These are phyloP conservation scores for Rosa rugosa DNA, from an alignment of 306 rosid genomes.

Conservation along the genomic window DNA sequence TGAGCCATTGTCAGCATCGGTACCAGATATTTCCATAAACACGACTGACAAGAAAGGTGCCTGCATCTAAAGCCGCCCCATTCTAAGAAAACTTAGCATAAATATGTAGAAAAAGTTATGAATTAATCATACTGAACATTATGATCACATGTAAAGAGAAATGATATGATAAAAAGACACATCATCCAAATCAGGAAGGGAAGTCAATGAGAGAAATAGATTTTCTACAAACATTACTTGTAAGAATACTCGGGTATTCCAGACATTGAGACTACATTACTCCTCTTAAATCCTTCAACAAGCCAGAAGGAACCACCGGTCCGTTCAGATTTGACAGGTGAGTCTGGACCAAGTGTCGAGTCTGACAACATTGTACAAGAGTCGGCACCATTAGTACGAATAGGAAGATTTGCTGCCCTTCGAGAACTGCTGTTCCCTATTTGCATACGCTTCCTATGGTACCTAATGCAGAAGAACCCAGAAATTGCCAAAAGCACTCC, in stretches of 20 bases:
- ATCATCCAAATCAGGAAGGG: conserved; percentile 19
- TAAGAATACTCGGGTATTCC: conserved; percentile 93
- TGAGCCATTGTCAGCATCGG: not conserved
- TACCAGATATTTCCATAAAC: not conserved
- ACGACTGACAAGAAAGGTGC: conserved; percentile 1
- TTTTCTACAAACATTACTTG: conserved; percentile 56
- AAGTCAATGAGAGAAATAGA: conserved; percentile 8
- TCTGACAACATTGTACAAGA: conserved; percentile 74
- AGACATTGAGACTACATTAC: conserved; percentile 72
- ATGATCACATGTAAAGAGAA: not conserved
- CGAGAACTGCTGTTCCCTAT: conserved; percentile 97
- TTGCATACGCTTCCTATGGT: conserved; percentile 79
- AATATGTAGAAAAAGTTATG: not conserved
- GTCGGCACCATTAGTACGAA: conserved; percentile 87
- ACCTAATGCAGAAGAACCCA: conserved; percentile 73
- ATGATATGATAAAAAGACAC: not conserved
- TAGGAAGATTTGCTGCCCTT: conserved; percentile 81
- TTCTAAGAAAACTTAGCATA: not conserved
- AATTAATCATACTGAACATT: not conserved
- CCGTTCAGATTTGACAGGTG: conserved; percentile 78
- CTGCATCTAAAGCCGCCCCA: not conserved
- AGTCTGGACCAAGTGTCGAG: conserved; percentile 92
- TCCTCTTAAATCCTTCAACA: conserved; percentile 86
- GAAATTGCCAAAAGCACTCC: conserved; percentile 83
- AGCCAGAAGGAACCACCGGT: conserved; percentile 66